Evolutionary conservation across 257 asterid genomes (phyloP).

Genomic region (Scutellaria minor): DNA sequence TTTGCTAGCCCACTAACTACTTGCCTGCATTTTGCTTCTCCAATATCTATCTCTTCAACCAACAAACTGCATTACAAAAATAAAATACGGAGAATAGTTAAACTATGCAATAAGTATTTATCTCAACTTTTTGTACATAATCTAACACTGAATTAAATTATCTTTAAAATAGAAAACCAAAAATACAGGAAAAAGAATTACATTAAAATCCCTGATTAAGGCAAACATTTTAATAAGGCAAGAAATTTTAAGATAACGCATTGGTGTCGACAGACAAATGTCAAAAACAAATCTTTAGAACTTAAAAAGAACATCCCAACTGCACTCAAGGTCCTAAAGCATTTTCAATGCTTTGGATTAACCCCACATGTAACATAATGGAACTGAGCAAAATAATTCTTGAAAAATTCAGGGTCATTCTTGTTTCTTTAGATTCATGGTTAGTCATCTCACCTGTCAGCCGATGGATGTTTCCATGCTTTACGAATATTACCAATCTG

Average conservation of each 20-base stretch:
- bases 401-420: background rate
- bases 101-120: background rate
- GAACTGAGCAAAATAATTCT: background rate
- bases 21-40: conserved; percentile 88
- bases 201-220: background rate
- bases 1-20: conserved; percentile 98
- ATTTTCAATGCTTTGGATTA: conserved; percentile 9
- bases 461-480: conserved; percentile 96
- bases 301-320: conserved; percentile 1
- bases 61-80: conserved; percentile 63
- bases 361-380: background rate
- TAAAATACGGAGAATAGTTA: conserved; percentile 23
- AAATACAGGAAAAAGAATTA: background rate
- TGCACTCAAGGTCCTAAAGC: background rate
- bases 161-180: background rate
- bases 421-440: background rate
- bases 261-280: background rate
- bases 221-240: background rate
- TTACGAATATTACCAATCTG: conserved; percentile 85
- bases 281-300: conserved; percentile 3
- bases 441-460: conserved; percentile 70
- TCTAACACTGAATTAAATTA: conserved; percentile 5
- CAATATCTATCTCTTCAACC: conserved; percentile 98
- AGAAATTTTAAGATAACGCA: background rate
- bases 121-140: background rate